Base-by-base conservation (phyloP, 1,139 yeast genomes). In the Arxiozyma heterogenica region DNA sequence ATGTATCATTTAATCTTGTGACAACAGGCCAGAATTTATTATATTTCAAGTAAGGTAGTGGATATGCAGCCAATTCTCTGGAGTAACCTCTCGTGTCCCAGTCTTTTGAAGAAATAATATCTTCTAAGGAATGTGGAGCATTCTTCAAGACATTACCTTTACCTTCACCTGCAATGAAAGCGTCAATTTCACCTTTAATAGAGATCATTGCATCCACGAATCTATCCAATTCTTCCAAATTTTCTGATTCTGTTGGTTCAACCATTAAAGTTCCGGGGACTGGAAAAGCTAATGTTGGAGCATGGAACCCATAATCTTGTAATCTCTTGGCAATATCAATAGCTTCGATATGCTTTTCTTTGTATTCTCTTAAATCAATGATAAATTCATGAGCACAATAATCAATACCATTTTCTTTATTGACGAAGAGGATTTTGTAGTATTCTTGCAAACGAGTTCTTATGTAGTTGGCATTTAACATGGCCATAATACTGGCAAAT, bases 211-310 rank as follows among this genome's bases (percentile, higher is more conserved):
- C 82, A 58, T 89, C 93, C 58, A 90, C 83, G 72, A 93, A 93
- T 65, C 97, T 80, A 72, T 93, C 94, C 61, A 93, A 77, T 74
- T 93, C 98, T 54, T 77, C 86, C 66, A 86, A 74, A 67, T 89
- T 83, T 73, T 93, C 98, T 23, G 94, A 84, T 73, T 93, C 98
- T 4, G 98, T 93, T 56, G 98, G 98, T 73, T 93, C 98, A 61
- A 93, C 84, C 98, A 93, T 93, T 63, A 93, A 78, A 3, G 98
- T 93, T 57, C 95, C 95, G 15, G 97, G 91, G 53, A 93, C 96
- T 23, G 98, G 98, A 87, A 94, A 93, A 1, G 98, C 93, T 89
- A 93, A 84, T 51, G 98, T 93, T 61, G 98, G 98, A 0, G 97
- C 97, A 71, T 93, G 98, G 83, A 93, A 93, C 1, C 98, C 97